Evolutionary conservation across 257 asterid species (phyloP), one percentile per base, ranked within the genome.

Genomic region (Coffea eugenioides): DNA sequence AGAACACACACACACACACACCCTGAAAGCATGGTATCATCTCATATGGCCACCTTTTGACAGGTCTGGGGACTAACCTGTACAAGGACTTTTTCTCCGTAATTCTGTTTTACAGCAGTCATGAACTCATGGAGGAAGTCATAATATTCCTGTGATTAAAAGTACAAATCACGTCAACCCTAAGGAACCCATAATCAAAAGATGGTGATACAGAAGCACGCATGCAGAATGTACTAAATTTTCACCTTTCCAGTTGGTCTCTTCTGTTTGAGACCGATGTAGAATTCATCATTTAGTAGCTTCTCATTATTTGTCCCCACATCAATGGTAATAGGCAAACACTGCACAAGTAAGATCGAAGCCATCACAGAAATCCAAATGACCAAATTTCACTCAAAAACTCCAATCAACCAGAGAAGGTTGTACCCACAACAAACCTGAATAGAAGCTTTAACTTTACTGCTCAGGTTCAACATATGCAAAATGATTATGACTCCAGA

Each of bases 301-400:
- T 79, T 14, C 88, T 93, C 94, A 73, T 95, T 95, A 85, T 93
- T 95, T 54, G 99, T 95, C 72, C 99, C 98, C 80, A 95, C 98
- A 45, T 95, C 99, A 59, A 95, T 91, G 66, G 99, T 95, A 67
- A 93, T 78, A 0, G 99, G 97, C 87, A 95, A 88, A 79, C 99
- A 95, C 99, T 95, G 77, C 54, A 78, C 43, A 80, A 43, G 75
- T 56, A 61, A 68, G 74, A n/a, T 11, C 69, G n/a, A 69, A 61
- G 3, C 18, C 48, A 62, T 49, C 7, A 76, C 31, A 36, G 61
- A 46, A 12, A 21, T 12, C n/a, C n/a, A n/a, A n/a, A n/a, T n/a
- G n/a, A n/a, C n/a, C n/a, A n/a, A n/a, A n/a, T n/a, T n/a, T n/a
- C n/a, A n/a, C n/a, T n/a, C n/a, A n/a, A n/a, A n/a, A n/a, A n/a